Evolutionary conservation across 148 eudicot genomes (phyloP), one percentile per base, ranked within the genome.

Genomic region (Polygonum aviculare): DNA sequence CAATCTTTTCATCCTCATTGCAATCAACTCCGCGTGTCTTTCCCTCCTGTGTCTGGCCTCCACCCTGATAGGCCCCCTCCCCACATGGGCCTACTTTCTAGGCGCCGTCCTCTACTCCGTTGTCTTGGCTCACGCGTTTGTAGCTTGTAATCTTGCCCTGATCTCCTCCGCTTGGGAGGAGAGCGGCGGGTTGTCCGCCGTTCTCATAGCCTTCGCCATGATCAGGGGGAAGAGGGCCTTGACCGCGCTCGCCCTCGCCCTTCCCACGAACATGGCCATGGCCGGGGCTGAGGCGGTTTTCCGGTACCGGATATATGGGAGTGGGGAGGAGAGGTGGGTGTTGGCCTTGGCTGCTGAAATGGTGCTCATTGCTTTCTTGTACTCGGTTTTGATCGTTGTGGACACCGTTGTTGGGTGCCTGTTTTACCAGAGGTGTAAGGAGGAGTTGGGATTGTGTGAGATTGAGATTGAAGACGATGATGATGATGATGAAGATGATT

Each of bases 261-360:
- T 90, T 77, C 88, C 89, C 14, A 70, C 80, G 48, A 92, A 87
- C 69, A 9, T 92, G 36, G 91, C 87, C 3, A 31, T 90, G 48
- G 96, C 94, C 5, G 88, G 84, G 1, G 75, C 88, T 3, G 98
- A 94, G 41, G 91, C 87, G 12, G 67, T 94, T 59, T 94, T 94
- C 75, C 90, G 86, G n/a, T 89, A 81, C 82, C 82, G 96, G 54
- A 85, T 90, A 0, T 82, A 81, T 80, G 44, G 69, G 16, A 36
- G 76, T 35, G 47, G 47, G 8, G 67, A 14, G 21, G 38, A 44
- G 39, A 63, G 78, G 55, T 21, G 49, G 44, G 0, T 63, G 1
- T 76, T 49, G 65, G 54, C 82, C 7, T 55, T 85, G 63, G 87
- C 81, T 6, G 48, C 85, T 1, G 98, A 94, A 78, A 93, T 87